Evolutionary conservation across 495 filamentous ascomycete genomes (phyloP), one percentile per base, ranked within the genome.

Genomic region (Penicillium herquei): DNA sequence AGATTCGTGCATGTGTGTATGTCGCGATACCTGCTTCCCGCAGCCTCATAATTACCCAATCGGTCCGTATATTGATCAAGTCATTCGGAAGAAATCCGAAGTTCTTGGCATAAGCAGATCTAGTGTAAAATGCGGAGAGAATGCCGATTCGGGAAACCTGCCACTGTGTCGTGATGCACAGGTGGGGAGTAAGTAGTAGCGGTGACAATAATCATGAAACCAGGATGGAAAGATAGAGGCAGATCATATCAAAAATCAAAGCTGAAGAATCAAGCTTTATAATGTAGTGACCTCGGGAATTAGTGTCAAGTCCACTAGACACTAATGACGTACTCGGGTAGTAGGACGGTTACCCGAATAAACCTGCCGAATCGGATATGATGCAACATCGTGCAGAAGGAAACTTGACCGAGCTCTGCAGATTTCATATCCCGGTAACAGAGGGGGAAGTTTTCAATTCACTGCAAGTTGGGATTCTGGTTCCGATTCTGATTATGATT

Each of bases 381-480:
- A 61, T 57, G 58, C 58, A 61, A 57, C 51, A 8, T 18, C 44
- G 37, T 41, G 33, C 17, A 41, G 39, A 49, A 52, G 59, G 59
- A 54, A 62, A 62, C 59, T 62, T 17, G 51, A 49, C 54, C 59
- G 59, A 62, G 48, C 13, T 13, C 51, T 52, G 51, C 16, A 14
- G 33, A 41, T 30, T 31, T 47, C 32, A 7, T 21, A 30, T 14
- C 10, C n/a, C 2, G 16, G n/a, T 6, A 48, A 16, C 7, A 13
- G 32, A 40, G 48, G 33, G 6, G 47, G 46, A 52, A 52, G 35
- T 44, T 33, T 35, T 43, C 11, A 33, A 2, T 17, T 41, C n/a
- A 11, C n/a, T 18, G 32, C 26, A 35, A 11, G 11, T 6, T 35
- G 33, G 6, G 11, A 6, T 6, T 35, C 11, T 35, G 33, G 11